Evolutionary conservation across 371 early-diverging fungal genomes (phyloP).

Genomic region (Zychaea mexicana): DNA sequence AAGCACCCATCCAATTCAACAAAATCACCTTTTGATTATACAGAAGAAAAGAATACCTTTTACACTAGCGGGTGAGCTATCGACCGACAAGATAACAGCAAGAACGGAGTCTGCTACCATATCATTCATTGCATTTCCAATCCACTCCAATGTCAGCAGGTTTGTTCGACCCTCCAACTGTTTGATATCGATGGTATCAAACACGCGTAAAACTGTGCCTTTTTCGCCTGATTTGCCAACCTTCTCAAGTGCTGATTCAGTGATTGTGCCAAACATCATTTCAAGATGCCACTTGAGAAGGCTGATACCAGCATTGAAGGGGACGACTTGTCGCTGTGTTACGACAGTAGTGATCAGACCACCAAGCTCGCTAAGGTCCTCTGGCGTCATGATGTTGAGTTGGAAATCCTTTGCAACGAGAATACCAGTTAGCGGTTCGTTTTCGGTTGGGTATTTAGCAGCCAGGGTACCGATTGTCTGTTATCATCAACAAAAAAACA

Average conservation of each 20-base stretch:
- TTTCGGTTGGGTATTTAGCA: conserved; percentile 63
- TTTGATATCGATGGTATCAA: conserved; percentile 79
- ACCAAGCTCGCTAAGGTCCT: conserved; percentile 80
- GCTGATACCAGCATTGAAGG: conserved; percentile 77
- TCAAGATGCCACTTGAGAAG: conserved; percentile 88
- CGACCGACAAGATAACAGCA: conserved; percentile 84
- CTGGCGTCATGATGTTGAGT: conserved; percentile 80
- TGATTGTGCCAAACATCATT: conserved; percentile 86
- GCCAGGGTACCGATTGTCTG: conserved; percentile 88
- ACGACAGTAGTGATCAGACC: conserved; percentile 78
- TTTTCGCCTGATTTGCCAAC: conserved; percentile 25
- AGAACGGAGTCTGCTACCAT: conserved; percentile 95
- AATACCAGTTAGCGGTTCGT: conserved; percentile 76
- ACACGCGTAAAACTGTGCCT: conserved; percentile 61
- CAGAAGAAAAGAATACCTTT: conserved; percentile 58
- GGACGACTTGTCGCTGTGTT: conserved; percentile 79
- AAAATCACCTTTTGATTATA: neutral
- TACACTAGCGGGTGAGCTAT: conserved; percentile 89
- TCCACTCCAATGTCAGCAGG: conserved; percentile 87
- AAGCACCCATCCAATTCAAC: too few species aligned
- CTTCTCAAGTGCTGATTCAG: conserved; percentile 29
- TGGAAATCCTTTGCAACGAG: conserved; percentile 90
- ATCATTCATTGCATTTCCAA: conserved; percentile 89
- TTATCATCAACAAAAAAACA: neutral
- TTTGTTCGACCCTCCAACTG: conserved; percentile 48